Base-by-base conservation (phyloP, 2,329 filamentous ascomycete genomes). In the Waltergamsia citrina region DNA sequence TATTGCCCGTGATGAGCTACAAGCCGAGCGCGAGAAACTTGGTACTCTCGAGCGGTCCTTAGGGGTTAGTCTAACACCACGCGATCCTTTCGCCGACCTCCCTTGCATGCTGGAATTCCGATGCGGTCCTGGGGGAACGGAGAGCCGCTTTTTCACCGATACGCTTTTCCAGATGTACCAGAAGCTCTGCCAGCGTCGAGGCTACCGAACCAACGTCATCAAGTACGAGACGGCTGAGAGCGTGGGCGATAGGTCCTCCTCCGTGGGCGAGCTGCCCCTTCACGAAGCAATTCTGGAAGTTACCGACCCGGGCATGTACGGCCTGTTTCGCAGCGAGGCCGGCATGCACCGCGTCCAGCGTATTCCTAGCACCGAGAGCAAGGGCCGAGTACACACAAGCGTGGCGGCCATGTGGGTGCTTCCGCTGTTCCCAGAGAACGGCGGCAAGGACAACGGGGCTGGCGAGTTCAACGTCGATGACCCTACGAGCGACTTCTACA, bases 301-400 rank as follows among this genome's bases (percentile, higher is more conserved):
- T 23, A 74, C 81, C 38, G 72, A 78, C 32, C 62, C 74, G 2
- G 85, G 85, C 20, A 80, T 87, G 16, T 98, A 94, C 57, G 85
- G 82, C 39, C 51, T 76, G 2, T 75, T 98, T 48, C 75, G 90
- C 40, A 81, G 81, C 46, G 92, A 98, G 59, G 85, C 90, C 4
- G 92, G 92, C 21, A 92, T 98, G 44, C 92, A 98, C 55, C 77
- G 92, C 19, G 92, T 98, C 0, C 92, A 98, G 64, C 78, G 92
- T 18, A 81, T 98, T 4, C 92, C 92, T 2, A 80, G 80, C 9
- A 98, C 92, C 1, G 92, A 98, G 56, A 84, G 70, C 44, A 90
- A 86, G 52, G 92, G 92, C 3, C 78, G 92, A 19, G 92, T 86
- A 12, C 92, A 98, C 57, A 98, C 92, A 9, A 92, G 84, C 51